A percentile compares a stretch with the other conserved stretches of the same genome.
Conservation (phyloP, 257 asterid genomes). For the Ehretia macrophylla region DNA sequence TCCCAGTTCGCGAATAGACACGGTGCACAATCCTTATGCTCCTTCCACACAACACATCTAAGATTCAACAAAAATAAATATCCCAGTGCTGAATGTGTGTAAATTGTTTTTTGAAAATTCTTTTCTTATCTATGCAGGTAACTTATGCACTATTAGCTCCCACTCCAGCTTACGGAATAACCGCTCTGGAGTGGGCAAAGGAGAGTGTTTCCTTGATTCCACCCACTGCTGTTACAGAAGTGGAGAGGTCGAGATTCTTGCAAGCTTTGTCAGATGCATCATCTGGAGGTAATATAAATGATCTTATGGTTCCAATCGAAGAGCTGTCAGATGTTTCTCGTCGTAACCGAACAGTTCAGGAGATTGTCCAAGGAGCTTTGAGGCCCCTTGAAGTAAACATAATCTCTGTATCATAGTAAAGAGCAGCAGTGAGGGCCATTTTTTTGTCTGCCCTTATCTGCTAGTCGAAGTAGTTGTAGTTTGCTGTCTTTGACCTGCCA, state of each 20-base stretch:
- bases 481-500: conserved; percentile 19
- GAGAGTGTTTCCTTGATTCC: conserved; percentile 74
- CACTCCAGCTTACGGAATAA: conserved; percentile 64
- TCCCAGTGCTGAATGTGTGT: background rate
- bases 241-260: conserved; percentile 68
- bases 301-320: conserved; percentile 69
- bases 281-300: conserved; percentile 50
- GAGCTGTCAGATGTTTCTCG: conserved; percentile 91
- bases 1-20: conserved; percentile 86
- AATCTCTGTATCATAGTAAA: conserved; percentile 41
- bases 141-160: conserved; percentile 72
- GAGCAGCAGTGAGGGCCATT: conserved; percentile 35
- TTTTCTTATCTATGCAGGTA: conserved; percentile 39
- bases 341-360: conserved; percentile 91
- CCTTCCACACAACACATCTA: background rate
- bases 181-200: conserved; percentile 84
- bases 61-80: background rate
- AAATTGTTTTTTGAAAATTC: background rate
- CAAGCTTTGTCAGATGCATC: conserved; percentile 77
- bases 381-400: conserved; percentile 58
- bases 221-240: conserved; percentile 71
- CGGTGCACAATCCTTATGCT: conserved; percentile 31
- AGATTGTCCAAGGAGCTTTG: conserved; percentile 72
- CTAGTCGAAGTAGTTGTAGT: conserved; percentile 22
- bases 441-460: conserved; percentile 38